Percentiles rank a stretch among this genome's conserved stretches.
Conservation (phyloP, 1,284 basidiomycete species). For the Baeospora myosura region DNA sequence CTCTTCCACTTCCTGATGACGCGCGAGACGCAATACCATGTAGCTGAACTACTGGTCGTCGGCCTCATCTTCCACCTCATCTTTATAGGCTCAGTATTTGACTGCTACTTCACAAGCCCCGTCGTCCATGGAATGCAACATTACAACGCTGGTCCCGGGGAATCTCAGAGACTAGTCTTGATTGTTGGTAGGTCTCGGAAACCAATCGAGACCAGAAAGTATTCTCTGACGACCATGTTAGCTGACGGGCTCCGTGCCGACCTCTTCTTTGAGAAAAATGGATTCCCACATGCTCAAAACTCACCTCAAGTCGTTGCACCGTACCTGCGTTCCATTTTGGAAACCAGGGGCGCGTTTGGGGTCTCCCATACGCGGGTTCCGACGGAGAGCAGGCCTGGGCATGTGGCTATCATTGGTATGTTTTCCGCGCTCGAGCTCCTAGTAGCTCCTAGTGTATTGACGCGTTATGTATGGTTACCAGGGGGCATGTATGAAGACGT, state of each 20-base stretch:
- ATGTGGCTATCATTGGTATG: conserved; percentile 81
- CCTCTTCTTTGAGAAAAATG: conserved; percentile 63
- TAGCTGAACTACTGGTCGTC: conserved; percentile 44
- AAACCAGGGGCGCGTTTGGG: conserved; percentile 70
- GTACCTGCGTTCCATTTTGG: conserved; percentile 60
- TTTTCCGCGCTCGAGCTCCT: conserved; percentile 6
- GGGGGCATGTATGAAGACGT: conserved; percentile 92
- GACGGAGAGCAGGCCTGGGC: conserved; percentile 84
- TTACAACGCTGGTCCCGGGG: conserved; percentile 36
- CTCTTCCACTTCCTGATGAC: too few species aligned
- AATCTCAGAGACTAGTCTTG: conserved; percentile 71
- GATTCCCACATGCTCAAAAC: conserved; percentile 45
- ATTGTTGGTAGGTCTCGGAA: conserved; percentile 56
- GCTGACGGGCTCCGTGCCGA: conserved; percentile 83
- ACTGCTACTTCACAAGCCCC: conserved; percentile 84
- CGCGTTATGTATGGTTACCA: too few species aligned
- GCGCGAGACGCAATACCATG: too few species aligned
- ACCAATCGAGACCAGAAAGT: background rate
- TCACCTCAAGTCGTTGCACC: conserved; percentile 69
- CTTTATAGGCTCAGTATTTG: conserved; percentile 74
- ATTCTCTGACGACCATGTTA: conserved; percentile 21
- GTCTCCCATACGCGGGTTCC: conserved; percentile 85
- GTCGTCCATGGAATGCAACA: conserved; percentile 69
- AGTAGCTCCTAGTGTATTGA: background rate
- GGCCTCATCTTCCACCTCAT: conserved; percentile 72